Conservation (phyloP, 768 basidiomycete genomes). For the Butyriboletus loyo region DNA sequence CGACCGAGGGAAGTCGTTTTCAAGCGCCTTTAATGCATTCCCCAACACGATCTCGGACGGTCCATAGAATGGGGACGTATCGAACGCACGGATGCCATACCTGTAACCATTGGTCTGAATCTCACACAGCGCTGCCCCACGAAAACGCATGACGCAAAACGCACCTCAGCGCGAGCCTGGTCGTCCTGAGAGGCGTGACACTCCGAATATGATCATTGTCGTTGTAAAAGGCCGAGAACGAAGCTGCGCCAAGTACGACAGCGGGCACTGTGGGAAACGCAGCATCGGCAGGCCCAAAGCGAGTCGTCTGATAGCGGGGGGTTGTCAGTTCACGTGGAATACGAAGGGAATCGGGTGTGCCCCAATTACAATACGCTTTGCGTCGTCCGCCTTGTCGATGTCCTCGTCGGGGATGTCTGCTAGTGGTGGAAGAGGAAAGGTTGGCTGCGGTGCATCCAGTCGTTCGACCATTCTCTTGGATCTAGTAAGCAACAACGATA, state of each 20-base stretch:
- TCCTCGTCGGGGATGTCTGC: conserved; percentile 41
- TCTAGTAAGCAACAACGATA: not conserved
- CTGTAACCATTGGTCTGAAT: conserved; percentile 35
- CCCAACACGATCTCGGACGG: conserved; percentile 78
- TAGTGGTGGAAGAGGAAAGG: conserved; percentile 37
- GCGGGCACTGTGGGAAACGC: conserved; percentile 38
- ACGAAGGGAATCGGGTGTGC: not conserved
- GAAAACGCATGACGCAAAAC: conserved; percentile 2
- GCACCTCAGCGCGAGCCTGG: conserved; percentile 75
- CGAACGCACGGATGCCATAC: conserved; percentile 79
- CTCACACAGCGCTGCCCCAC: not conserved
- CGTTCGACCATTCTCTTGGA: conserved; percentile 36
- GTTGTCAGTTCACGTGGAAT: conserved; percentile 5
- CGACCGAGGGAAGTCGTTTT: conserved; percentile 69
- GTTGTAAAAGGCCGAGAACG: conserved; percentile 70
- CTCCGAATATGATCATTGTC: conserved; percentile 54
- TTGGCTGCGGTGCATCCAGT: conserved; percentile 41
- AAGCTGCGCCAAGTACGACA: conserved; percentile 69
- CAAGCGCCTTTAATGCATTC: conserved; percentile 55
- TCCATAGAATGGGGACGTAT: conserved; percentile 81
- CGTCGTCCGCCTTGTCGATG: conserved; percentile 38
- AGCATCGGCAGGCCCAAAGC: conserved; percentile 29
- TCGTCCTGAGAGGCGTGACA: conserved; percentile 56
- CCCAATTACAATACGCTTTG: conserved; percentile 33
- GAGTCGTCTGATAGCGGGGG: conserved; percentile 22